Percentiles rank a stretch among this genome's conserved stretches.
Evolutionary conservation across 2,329 filamentous ascomycete genomes (phyloP).

Genomic region (Daldinia sp.): DNA sequence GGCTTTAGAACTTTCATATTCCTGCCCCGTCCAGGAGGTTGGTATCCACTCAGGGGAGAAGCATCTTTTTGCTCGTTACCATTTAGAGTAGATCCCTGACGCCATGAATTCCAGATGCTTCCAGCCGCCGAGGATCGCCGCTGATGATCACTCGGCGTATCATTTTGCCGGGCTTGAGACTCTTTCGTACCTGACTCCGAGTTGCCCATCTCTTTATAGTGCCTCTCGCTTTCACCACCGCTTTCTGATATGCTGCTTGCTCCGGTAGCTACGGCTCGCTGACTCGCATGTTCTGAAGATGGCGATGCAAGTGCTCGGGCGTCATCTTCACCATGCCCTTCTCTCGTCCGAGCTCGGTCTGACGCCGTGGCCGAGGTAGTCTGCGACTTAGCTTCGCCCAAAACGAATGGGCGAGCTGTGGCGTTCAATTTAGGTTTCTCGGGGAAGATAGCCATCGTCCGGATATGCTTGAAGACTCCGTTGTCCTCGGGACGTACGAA

Average conservation of each 20-base stretch:
- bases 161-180: conserved; percentile 42
- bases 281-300: conserved; percentile 53
- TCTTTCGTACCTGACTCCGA: conserved; percentile 50
- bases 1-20: conserved; percentile 94
- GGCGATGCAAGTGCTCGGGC: conserved; percentile 55
- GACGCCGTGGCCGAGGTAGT: conserved; percentile 30
- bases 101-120: conserved; percentile 79
- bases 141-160: conserved; percentile 44
- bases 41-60: conserved; percentile 73
- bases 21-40: conserved; percentile 72
- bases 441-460: conserved; percentile 68
- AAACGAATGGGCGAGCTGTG: conserved; percentile 60
- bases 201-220: conserved; percentile 45
- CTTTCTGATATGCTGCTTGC: conserved; percentile 58
- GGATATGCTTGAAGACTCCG: conserved; percentile 79
- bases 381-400: conserved; percentile 52
- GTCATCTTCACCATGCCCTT: conserved; percentile 48
- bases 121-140: conserved; percentile 56
- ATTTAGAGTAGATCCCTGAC: conserved; percentile 64
- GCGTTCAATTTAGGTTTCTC: conserved; percentile 71
- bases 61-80: conserved; percentile 67
- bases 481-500: conserved; percentile 94
- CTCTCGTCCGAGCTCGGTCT: conserved; percentile 46
- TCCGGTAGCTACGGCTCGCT: conserved; percentile 47
- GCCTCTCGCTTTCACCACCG: conserved; percentile 59